These are phyloP conservation scores for Syzygium aromaticum DNA, from an alignment of 345 rosid species.

Conservation along the genomic window DNA sequence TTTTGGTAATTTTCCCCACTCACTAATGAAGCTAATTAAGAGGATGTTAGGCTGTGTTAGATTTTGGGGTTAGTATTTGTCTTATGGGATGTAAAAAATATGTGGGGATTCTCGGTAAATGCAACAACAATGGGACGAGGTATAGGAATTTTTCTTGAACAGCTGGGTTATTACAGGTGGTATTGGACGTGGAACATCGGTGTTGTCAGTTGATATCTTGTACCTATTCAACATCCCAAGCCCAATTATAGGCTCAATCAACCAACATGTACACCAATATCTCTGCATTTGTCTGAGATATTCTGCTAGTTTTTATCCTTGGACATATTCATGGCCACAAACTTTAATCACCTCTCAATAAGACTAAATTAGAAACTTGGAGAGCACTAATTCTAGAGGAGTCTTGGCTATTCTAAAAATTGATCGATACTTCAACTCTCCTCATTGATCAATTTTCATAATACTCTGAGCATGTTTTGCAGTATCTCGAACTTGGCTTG, in stretches of 20 bases:
- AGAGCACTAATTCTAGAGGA: not conserved
- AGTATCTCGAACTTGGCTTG: not conserved
- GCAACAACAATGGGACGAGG: not conserved
- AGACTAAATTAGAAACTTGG: no score
- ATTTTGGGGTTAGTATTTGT: not conserved
- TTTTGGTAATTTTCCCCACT: not conserved
- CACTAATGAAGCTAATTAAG: not conserved
- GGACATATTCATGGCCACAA: not conserved
- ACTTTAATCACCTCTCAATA: no score
- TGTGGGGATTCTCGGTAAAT: not conserved
- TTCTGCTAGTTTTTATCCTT: not conserved
- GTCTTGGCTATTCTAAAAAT: not conserved
- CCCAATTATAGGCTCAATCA: not conserved
- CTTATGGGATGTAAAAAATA: not conserved
- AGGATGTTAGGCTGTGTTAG: not conserved
- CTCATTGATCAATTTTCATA: not conserved
- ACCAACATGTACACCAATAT: not conserved
- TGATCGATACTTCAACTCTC: not conserved
- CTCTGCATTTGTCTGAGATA: not conserved
- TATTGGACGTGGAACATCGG: no score
- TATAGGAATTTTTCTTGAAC: not conserved
- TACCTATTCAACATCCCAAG: not conserved
- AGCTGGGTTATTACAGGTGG: no score
- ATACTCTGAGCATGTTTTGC: not conserved
- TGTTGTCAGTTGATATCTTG: not conserved